Conservation (phyloP, 2,329 filamentous ascomycete species). For the Sordariomycetes sp. region DNA sequence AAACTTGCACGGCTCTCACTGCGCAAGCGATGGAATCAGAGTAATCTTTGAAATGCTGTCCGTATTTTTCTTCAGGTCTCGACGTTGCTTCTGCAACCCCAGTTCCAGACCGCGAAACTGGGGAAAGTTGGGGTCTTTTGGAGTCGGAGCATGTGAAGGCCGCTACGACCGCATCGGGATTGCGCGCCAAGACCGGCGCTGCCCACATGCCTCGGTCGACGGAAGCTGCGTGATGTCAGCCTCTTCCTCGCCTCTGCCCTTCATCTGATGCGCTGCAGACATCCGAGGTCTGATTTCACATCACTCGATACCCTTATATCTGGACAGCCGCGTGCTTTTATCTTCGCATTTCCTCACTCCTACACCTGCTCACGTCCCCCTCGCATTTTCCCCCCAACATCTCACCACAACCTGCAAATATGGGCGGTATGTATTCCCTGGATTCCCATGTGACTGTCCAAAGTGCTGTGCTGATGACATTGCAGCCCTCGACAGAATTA, state of each 20-base stretch:
- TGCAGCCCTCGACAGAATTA: constrained; percentile 46
- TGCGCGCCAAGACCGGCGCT: neutral
- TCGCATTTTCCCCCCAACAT: neutral
- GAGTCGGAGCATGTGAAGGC: neutral
- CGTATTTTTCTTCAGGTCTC: too few species aligned
- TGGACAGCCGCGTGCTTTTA: too few species aligned
- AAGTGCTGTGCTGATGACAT: neutral
- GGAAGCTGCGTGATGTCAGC: neutral
- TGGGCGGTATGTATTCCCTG: constrained; percentile 11
- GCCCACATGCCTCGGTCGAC: neutral
- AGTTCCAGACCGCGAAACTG: too few species aligned
- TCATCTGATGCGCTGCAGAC: neutral
- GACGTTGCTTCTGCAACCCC: too few species aligned
- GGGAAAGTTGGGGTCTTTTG: too few species aligned
- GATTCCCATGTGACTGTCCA: neutral
- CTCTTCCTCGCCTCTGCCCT: neutral
- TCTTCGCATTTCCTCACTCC: neutral
- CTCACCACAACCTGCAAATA: constrained; percentile 5
- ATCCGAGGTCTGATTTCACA: neutral
- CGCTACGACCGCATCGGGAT: neutral
- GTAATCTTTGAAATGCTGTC: too few species aligned
- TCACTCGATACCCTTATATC: constrained; percentile 6
- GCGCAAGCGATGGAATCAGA: too few species aligned
- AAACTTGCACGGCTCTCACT: too few species aligned
- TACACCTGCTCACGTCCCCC: neutral